Evolutionary conservation across 2,329 filamentous ascomycete genomes (phyloP), one percentile per base, ranked within the genome.

Genomic region (Nemania serpens): DNA sequence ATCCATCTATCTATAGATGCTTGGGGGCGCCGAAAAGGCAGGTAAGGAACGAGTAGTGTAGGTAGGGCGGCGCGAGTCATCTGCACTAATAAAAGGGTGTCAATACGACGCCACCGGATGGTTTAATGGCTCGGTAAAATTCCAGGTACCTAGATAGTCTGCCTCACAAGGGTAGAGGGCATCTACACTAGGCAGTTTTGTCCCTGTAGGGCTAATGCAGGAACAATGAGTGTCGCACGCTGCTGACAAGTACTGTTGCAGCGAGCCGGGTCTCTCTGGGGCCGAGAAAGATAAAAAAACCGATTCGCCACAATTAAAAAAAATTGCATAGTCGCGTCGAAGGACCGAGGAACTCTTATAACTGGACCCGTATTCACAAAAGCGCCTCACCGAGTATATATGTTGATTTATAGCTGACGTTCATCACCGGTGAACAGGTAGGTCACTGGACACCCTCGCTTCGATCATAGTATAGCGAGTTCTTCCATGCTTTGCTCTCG

Each of bases 191-290:
- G 22, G 11, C 9, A 34, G 25, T 12, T 33, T 48, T 17, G 45
- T 48, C 45, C 45, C 45, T 48, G 33, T 39, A 47, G 55, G 55
- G 55, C 55, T 59, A 59, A 62, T 62, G 59, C 55, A 62, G 59
- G 59, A 62, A 62, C 59, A 52, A 33, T 46, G 25, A 12, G 25
- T 17, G 55, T 59, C 15, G 55, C 55, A 29, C 22, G 41, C 51
- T 46, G 42, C 59, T 61, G 49, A 50, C 59, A 47, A 15, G 25
- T 3, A 48, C 36, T 9, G 42, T 43, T 52, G 42, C 48, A 17
- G 53, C 43, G 29, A 55, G 36, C 15, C 56, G 48, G 42, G 18
- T 54, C 37, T 36, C 33, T 7, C 43, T 54, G 45, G 39, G 18
- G 11, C 41, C 46, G 15, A n/a, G 20, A 51, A 51, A 50, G 41